Evolutionary conservation across 2,329 filamentous ascomycete species (phyloP).

Genomic region (Trichoderma breve): DNA sequence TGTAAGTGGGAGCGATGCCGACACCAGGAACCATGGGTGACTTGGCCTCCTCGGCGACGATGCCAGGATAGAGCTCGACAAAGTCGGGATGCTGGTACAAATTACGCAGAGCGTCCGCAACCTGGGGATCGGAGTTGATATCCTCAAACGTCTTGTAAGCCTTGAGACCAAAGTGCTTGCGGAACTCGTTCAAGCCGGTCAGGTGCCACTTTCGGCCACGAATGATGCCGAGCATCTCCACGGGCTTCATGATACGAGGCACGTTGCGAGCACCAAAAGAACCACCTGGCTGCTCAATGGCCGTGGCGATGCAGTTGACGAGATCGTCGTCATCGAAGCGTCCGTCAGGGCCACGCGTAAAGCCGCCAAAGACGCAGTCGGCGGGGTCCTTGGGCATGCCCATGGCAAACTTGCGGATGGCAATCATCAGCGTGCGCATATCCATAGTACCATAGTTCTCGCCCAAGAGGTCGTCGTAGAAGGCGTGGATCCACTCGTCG

Average conservation of each 20-base stretch:
- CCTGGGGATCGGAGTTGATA: slow-evolving; percentile 73
- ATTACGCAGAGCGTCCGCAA: slow-evolving; percentile 62
- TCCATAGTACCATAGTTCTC: slow-evolving; percentile 55
- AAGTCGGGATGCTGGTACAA: slow-evolving; percentile 77
- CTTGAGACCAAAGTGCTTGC: slow-evolving; percentile 76
- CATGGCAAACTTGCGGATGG: slow-evolving; percentile 61
- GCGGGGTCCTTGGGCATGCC: slow-evolving; percentile 63
- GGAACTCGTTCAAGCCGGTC: slow-evolving; percentile 79
- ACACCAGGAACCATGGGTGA: slow-evolving; percentile 70
- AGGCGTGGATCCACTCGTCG: slow-evolving; percentile 74
- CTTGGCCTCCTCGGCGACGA: slow-evolving; percentile 75
- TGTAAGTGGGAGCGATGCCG: slow-evolving; percentile 73
- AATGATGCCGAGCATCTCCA: slow-evolving; percentile 79
- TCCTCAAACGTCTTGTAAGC: slow-evolving; percentile 76
- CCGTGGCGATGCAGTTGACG: slow-evolving; percentile 63
- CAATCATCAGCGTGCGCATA: slow-evolving; percentile 59
- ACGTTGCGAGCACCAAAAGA: slow-evolving; percentile 72
- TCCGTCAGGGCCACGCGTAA: slow-evolving; percentile 64
- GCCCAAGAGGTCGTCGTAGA: slow-evolving; percentile 61
- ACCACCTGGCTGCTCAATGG: slow-evolving; percentile 76
- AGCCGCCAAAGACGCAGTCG: slow-evolving; percentile 65
- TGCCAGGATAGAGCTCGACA: slow-evolving; percentile 77
- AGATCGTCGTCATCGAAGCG: slow-evolving; percentile 75
- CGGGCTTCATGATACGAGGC: slow-evolving; percentile 67
- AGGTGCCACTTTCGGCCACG: slow-evolving; percentile 76